Conservation (phyloP, 1,139 yeast species). For the Chernovozyma aurita region DNA sequence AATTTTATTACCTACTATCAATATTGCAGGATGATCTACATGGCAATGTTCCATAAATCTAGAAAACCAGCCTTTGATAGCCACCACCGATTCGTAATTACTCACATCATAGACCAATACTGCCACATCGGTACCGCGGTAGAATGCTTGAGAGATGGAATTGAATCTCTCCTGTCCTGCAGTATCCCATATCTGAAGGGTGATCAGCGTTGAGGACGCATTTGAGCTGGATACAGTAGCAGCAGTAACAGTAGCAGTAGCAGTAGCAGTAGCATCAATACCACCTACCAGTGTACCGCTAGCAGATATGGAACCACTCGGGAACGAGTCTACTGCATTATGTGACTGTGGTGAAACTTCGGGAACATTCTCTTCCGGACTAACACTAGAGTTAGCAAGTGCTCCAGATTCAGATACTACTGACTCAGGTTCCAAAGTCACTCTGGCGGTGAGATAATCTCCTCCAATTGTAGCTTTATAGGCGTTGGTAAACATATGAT, state of each 20-base stretch:
- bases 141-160: conserved; percentile 55
- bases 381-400: background rate
- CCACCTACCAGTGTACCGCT: background rate
- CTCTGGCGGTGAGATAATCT: conserved; percentile 49
- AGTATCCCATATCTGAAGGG: conserved; percentile 61
- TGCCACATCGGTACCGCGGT: conserved; percentile 59
- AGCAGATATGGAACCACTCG: too few relatives aligned
- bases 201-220: conserved; percentile 16
- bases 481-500: conserved; percentile 53
- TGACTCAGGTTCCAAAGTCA: conserved; percentile 12
- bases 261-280: background rate
- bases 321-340: too few relatives aligned
- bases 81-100: conserved; percentile 49
- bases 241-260: background rate
- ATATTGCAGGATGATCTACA: conserved; percentile 44
- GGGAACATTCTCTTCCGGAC: background rate
- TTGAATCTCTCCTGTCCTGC: conserved; percentile 66
- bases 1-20: conserved; percentile 53
- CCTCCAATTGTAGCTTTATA: conserved; percentile 63
- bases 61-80: conserved; percentile 49
- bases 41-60: conserved; percentile 49
- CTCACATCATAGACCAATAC: conserved; percentile 55
- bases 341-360: too few relatives aligned
- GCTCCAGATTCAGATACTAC: background rate
- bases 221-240: background rate